phyloP scores from a whole-genome alignment of 2,329 filamentous ascomycete species.

The Fusarium sp. region DNA sequence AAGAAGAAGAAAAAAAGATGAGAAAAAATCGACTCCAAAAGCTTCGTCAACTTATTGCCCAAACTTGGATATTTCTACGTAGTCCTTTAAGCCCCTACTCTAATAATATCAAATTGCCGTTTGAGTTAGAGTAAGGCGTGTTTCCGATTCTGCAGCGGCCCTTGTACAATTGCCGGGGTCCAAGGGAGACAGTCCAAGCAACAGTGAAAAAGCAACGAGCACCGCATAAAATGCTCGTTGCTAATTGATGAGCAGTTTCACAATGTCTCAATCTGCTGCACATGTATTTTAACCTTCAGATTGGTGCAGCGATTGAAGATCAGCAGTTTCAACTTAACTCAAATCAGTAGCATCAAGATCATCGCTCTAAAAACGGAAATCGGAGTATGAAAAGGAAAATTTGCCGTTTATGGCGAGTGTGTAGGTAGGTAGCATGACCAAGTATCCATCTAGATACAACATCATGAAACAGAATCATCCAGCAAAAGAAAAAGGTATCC shows the following conservation, averaged over 20 bases:
- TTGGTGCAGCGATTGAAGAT: slow-evolving; percentile 14
- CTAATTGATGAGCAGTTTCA: slow-evolving; percentile 38
- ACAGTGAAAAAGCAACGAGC: slow-evolving; percentile 9
- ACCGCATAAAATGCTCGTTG: slow-evolving; percentile 17
- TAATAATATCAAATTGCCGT: slow-evolving; percentile 22
- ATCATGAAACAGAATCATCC: slow-evolving; percentile 41
- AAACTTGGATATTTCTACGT: neutral
- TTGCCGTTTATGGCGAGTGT: slow-evolving; percentile 42
- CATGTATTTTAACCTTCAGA: neutral
- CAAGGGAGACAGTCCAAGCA: slow-evolving; percentile 9
- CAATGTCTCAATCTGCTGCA: slow-evolving; percentile 24
- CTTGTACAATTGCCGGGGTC: slow-evolving; percentile 9
- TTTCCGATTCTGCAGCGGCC: slow-evolving; percentile 35
- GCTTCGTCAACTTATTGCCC: neutral
- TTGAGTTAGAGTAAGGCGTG: slow-evolving; percentile 34
- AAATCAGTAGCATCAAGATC: neutral
- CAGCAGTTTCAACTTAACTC: slow-evolving; percentile 17
- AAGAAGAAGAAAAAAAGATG: neutral
- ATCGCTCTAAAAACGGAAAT: neutral
- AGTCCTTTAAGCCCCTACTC: slow-evolving; percentile 1
- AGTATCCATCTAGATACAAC: slow-evolving; percentile 47
- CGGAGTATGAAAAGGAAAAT: slow-evolving; percentile 27
- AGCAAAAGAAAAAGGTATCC: slow-evolving; percentile 38
- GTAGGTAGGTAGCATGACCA: slow-evolving; percentile 8
- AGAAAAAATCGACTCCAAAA: neutral